Conservation (phyloP, 2,329 filamentous ascomycete genomes). For the Neonectria faginata region DNA sequence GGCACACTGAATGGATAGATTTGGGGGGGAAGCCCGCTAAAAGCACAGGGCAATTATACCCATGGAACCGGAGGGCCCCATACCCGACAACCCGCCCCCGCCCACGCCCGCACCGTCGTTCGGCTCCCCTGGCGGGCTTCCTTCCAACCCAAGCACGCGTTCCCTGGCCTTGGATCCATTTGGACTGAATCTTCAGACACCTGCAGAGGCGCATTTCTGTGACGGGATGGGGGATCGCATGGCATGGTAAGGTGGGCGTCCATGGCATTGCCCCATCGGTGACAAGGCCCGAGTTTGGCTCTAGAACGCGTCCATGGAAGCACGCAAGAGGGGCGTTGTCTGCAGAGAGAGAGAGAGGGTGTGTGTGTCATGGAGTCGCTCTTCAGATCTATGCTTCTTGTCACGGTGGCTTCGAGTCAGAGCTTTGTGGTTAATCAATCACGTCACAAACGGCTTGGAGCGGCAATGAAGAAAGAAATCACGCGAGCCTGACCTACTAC, state of each 20-base stretch:
- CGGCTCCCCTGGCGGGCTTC: not conserved
- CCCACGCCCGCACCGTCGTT: not conserved
- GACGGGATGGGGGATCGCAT: not conserved
- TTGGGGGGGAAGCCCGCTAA: slow-evolving; percentile 13
- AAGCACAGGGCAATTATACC: slow-evolving; percentile 5
- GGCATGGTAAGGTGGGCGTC: not conserved
- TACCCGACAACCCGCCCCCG: slow-evolving; percentile 1
- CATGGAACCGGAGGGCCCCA: slow-evolving; percentile 3
- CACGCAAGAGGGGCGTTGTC: not conserved
- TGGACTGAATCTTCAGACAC: not conserved
- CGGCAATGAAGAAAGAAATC: not conserved
- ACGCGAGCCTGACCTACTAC: not conserved
- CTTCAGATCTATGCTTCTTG: not conserved
- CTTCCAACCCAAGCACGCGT: not conserved
- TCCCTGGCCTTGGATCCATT: not conserved
- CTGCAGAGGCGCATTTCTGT: slow-evolving; percentile 4
- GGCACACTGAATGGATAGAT: slow-evolving; percentile 33
- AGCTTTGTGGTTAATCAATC: not conserved
- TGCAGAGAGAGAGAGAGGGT: not conserved
- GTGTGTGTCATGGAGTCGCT: not conserved
- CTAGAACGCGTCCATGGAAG: slow-evolving; percentile 1
- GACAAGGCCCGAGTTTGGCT: slow-evolving; percentile 6
- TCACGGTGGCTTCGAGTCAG: not conserved
- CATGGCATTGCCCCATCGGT: not conserved
- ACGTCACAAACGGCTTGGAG: not conserved